These are phyloP conservation scores for Durusdinium trenchii DNA, from an alignment of 73 alveolate genomes.

Conservation along the genomic window DNA sequence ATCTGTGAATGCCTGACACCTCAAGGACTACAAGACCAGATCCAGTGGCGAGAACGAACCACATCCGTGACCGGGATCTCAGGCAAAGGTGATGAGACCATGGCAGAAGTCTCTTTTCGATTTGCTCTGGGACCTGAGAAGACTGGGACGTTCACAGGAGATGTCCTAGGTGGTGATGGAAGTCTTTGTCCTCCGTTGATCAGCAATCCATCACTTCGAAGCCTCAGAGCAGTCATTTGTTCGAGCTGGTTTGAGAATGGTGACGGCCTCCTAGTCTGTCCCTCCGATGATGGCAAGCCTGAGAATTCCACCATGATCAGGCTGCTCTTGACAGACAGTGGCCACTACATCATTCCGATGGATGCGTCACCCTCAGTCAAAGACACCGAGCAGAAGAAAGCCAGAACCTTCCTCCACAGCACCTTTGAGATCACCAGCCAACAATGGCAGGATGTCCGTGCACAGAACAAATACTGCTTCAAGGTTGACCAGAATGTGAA, in stretches of 20 bases:
- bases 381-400: too few species aligned
- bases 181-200: not conserved
- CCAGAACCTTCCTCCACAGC: too few species aligned
- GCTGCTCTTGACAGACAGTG: conserved; percentile 20
- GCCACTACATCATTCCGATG: conserved; percentile 64
- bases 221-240: not conserved
- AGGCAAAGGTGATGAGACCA: not conserved
- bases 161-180: conserved; percentile 39
- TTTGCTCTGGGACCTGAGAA: not conserved
- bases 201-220: not conserved
- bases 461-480: too few species aligned
- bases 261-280: conserved; percentile 13
- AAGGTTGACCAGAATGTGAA: not conserved
- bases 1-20: not conserved
- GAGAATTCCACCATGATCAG: not conserved
- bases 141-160: conserved; percentile 6
- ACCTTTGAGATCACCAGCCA: too few species aligned
- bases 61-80: conserved; percentile 52
- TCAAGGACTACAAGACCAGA: not conserved
- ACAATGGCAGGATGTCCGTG: too few species aligned
- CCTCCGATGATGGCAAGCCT: not conserved
- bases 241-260: conserved; percentile 37
- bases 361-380: too few species aligned
- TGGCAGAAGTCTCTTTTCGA: not conserved
- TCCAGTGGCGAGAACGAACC: not conserved